Percentiles rank a stretch among this genome's conserved stretches.
Evolutionary conservation across 495 filamentous ascomycete genomes (phyloP).

Genomic region (Cercophora sp.): DNA sequence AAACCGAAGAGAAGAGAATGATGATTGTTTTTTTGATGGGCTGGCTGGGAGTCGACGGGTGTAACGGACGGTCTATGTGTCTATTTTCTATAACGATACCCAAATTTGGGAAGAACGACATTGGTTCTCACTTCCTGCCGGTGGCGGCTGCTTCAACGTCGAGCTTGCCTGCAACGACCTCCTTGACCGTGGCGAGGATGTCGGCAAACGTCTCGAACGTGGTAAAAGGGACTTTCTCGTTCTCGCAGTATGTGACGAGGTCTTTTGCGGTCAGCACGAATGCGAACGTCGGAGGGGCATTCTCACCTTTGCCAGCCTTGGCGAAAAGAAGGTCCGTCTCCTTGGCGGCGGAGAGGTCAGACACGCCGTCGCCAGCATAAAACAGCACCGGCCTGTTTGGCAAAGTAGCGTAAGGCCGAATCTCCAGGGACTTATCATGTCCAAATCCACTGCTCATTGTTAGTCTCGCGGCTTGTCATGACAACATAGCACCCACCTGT

Average conservation of each 20-base stretch:
- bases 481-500: constrained; percentile 50
- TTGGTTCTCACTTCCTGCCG: constrained; percentile 19
- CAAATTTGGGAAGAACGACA: not conserved
- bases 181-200: constrained; percentile 69
- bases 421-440: constrained; percentile 88
- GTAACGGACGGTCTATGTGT: not conserved
- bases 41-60: not conserved
- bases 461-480: not conserved
- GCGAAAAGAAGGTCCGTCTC: constrained; percentile 90
- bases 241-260: constrained; percentile 75
- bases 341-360: constrained; percentile 78
- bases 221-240: constrained; percentile 73
- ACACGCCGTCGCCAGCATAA: constrained; percentile 89
- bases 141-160: constrained; percentile 43
- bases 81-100: not conserved
- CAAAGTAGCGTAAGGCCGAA: constrained; percentile 75
- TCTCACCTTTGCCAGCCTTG: constrained; percentile 77
- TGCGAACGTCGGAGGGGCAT: not conserved
- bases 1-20: constrained; percentile 53
- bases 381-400: constrained; percentile 73
- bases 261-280: constrained; percentile 45
- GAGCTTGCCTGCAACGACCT: constrained; percentile 61
- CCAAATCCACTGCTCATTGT: constrained; percentile 62
- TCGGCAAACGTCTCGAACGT: constrained; percentile 73
- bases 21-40: constrained; percentile 3